These are phyloP conservation scores for Artemisia tridentata DNA, from an alignment of 129 eudicot genomes.

Conservation along the genomic window DNA sequence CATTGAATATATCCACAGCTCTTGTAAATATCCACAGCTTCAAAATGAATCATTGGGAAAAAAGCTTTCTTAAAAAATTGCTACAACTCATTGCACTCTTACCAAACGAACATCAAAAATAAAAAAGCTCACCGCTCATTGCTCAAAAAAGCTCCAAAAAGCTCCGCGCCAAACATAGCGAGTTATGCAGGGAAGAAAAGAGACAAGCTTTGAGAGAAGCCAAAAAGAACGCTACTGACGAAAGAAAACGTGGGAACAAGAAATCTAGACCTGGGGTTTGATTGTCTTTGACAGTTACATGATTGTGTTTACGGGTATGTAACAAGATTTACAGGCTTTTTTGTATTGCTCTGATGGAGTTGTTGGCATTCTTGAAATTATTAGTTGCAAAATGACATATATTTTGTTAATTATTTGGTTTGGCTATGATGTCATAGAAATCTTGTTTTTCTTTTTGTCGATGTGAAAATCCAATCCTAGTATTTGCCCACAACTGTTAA, in stretches of 20 bases:
- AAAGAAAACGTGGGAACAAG: constrained; percentile 21
- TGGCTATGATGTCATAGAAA: not conserved
- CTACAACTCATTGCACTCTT: too few relatives aligned
- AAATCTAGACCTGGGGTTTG: constrained; percentile 24
- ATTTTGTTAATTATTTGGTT: not conserved
- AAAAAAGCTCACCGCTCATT: too few relatives aligned
- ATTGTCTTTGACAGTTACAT: not conserved
- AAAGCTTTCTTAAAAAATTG: too few relatives aligned
- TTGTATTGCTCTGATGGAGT: not conserved
- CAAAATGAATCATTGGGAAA: too few relatives aligned
- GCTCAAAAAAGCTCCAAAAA: too few relatives aligned
- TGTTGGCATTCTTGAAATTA: not conserved
- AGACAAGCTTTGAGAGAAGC: constrained; percentile 55
- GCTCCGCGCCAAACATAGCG: too few relatives aligned
- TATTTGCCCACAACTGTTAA: not conserved
- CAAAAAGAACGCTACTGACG: constrained; percentile 27
- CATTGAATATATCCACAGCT: too few relatives aligned
- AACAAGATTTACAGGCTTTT: not conserved
- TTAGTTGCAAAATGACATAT: not conserved
- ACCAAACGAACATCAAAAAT: too few relatives aligned
- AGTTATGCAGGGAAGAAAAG: constrained; percentile 66
- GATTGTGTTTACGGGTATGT: not conserved
- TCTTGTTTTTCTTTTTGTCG: not conserved
- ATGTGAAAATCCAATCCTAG: too few relatives aligned
- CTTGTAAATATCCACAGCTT: too few relatives aligned